Evolutionary conservation across 305 asterid species (phyloP).

Genomic region (Plantago coronopus): DNA sequence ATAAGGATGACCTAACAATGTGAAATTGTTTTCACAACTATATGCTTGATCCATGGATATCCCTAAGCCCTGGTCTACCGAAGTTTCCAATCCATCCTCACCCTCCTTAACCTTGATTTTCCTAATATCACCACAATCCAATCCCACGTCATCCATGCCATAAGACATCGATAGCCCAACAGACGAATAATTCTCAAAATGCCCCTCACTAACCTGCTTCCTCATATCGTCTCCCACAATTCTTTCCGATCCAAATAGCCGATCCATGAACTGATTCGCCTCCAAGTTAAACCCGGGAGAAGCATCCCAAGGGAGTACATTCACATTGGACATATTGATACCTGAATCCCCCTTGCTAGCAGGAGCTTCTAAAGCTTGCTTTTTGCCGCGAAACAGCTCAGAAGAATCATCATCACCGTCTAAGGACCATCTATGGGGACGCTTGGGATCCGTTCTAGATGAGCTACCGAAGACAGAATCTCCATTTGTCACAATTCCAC

Average conservation of each 20-base stretch:
- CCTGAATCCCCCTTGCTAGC: conserved; percentile 45
- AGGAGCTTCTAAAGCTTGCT: conserved; percentile 54
- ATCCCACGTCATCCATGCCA: conserved; percentile 52
- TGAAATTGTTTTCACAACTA: conserved; percentile 41
- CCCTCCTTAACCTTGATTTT: conserved; percentile 71
- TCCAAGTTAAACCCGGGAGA: conserved; percentile 52
- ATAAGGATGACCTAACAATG: conserved; percentile 43
- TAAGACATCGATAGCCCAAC: conserved; percentile 76
- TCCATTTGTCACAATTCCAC: conserved; percentile 49
- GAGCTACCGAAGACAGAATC: conserved; percentile 62
- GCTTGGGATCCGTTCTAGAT: conserved; percentile 57
- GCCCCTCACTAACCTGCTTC: conserved; percentile 34
- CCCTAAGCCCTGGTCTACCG: conserved; percentile 40
- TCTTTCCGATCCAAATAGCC: conserved; percentile 59
- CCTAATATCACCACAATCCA: conserved; percentile 54
- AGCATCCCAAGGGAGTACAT: conserved; percentile 60
- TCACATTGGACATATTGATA: conserved; percentile 28
- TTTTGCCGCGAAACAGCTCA: conserved; percentile 66
- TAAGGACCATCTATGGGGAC: conserved; percentile 60
- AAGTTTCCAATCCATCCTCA: conserved; percentile 39
- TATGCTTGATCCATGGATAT: conserved; percentile 53
- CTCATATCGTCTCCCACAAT: conserved; percentile 36
- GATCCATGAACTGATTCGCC: conserved; percentile 60
- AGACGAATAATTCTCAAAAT: conserved; percentile 49
- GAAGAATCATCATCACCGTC: conserved; percentile 42